Evolutionary conservation across 768 basidiomycete species (phyloP), one percentile per base, ranked within the genome.

Genomic region (Russula emetica): DNA sequence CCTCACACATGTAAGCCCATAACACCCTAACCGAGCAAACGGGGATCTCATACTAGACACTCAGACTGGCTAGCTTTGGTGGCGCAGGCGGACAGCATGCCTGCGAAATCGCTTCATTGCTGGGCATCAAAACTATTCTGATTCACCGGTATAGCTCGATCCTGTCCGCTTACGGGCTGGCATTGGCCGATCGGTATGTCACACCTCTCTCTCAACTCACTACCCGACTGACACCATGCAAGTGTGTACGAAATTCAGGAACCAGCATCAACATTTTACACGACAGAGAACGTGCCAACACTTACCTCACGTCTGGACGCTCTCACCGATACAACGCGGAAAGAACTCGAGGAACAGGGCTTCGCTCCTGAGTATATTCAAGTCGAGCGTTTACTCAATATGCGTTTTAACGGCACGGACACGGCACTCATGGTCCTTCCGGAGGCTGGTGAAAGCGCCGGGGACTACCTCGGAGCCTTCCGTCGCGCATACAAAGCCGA

Each of bases 141-240:
- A 88, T 97, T 55, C 94, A 94, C 72, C 84, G 90, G 26, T 93
- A 94, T 73, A 94, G 92, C 58, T 96, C 94, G 7, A 91, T 98
- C 60, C 78, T 98, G 4, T 94, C 92, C 1, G 94, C 95, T 0
- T 98, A 95, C 69, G 95, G 95, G 0, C 83, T 97, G n/a, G 92
- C 92, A 9, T 80, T 94, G 10, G 92, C 94, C 4, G 92, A 96
- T 73, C 79, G 83, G 82, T 83, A 66, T 67, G 79, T 67, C 32
- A 20, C 22, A 11, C 30, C 32, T 44, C 42, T 40, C 24, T 1
- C 18, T 34, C 4, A 11, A 40, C 11, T 5, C 5, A 38, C 40
- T n/a, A 5, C 18, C 18, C 16, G 69, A 40, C 10, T 38, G 5
- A 28, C 42, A 45, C 45, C 6, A 10, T 28, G 22, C 55, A 40